Conservation (phyloP, 139 green algal genomes). For the Desmodesmus armatus region DNA sequence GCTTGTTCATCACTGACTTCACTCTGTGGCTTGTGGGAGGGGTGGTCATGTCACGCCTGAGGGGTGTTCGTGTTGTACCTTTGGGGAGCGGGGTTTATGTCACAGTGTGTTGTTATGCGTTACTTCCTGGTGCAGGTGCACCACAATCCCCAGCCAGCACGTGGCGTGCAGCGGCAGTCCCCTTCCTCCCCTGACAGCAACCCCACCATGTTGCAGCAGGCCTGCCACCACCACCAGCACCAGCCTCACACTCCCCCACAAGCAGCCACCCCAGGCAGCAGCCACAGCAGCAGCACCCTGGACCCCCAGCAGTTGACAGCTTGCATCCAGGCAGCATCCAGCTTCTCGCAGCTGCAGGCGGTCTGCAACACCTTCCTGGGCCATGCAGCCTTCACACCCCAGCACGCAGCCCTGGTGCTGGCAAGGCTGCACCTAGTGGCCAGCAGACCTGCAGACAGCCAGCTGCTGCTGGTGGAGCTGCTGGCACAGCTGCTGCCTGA, state of each 20-base stretch:
- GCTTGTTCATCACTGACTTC: too few relatives aligned
- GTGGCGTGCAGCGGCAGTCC: too few relatives aligned
- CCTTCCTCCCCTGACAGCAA: too few relatives aligned
- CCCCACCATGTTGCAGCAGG: too few relatives aligned
- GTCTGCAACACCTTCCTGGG: constrained; percentile 30
- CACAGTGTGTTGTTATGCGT: too few relatives aligned
- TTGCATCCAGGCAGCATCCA: constrained; percentile 25
- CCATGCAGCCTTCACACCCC: neutral
- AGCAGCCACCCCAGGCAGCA: neutral
- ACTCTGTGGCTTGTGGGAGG: too few relatives aligned
- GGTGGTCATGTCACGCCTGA: too few relatives aligned
- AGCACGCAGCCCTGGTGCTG: constrained; percentile 19
- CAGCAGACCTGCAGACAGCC: neutral
- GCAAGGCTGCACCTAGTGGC: neutral
- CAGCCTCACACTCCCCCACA: neutral
- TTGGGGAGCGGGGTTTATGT: too few relatives aligned
- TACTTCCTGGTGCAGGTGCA: too few relatives aligned
- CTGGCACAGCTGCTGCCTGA: constrained; percentile 26
- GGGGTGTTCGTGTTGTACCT: too few relatives aligned
- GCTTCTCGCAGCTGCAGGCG: constrained; percentile 2
- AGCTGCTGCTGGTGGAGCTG: constrained; percentile 34
- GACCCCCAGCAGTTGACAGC: neutral
- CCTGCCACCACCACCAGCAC: too few relatives aligned
- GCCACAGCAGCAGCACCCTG: neutral
- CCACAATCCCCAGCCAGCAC: too few relatives aligned